Conservation (phyloP, 352 stramenopile genomes). For the Thraustochytrium striatum region DNA sequence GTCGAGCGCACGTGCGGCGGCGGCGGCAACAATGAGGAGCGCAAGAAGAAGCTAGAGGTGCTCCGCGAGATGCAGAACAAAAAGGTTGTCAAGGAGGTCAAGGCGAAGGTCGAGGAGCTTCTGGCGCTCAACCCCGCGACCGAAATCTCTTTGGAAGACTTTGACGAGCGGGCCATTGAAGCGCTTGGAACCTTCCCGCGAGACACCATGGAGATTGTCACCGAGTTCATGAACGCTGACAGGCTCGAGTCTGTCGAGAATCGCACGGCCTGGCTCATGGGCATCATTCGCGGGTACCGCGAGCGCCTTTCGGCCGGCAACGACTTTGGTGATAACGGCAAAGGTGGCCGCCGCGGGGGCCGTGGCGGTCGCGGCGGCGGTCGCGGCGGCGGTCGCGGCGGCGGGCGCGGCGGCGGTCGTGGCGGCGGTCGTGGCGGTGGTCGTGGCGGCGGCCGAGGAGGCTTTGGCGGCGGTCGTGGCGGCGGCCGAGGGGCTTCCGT, state of each 20-base stretch:
- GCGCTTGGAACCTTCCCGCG: constrained; percentile 57
- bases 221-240: constrained; percentile 40
- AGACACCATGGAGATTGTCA: constrained; percentile 40
- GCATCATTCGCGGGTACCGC: background rate
- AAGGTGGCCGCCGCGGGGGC: background rate
- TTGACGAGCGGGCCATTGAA: constrained; percentile 67
- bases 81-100: constrained; percentile 64
- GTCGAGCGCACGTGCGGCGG: constrained; percentile 65
- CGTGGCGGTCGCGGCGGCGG: background rate
- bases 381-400: background rate
- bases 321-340: constrained; percentile 8
- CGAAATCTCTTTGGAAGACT: constrained; percentile 62
- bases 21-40: constrained; percentile 55
- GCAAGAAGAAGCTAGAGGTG: constrained; percentile 63
- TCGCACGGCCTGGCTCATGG: constrained; percentile 42
- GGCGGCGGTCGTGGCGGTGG: constrained; percentile 15
- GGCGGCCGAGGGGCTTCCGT: background rate
- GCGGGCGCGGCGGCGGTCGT: background rate
- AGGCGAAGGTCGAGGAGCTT: constrained; percentile 63
- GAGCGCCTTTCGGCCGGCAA: constrained; percentile 17
- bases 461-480: constrained; percentile 6
- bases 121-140: constrained; percentile 55
- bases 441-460: background rate
- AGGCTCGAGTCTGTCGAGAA: constrained; percentile 11
- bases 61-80: constrained; percentile 64